Evolutionary conservation across 2,329 filamentous ascomycete genomes (phyloP), one percentile per base, ranked within the genome.

Genomic region (Alternaria arborescens): DNA sequence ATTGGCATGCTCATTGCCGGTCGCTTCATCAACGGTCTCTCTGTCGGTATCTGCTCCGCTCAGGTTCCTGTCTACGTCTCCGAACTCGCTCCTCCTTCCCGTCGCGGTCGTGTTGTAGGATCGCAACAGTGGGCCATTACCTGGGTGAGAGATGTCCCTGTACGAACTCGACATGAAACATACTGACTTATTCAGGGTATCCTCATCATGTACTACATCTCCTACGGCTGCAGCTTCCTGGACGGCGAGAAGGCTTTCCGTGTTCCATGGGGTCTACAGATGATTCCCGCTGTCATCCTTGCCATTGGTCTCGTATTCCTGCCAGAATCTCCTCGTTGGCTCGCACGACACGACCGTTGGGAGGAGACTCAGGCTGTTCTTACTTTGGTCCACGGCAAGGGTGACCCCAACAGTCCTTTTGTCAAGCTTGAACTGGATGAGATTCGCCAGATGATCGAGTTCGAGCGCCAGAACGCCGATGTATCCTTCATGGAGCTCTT

Each of bases 101-200:
- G 81, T 69, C 85, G 89, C 63, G 89, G 89, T 16, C 84, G 88
- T 43, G 82, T 93, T 34, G 89, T 93, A 16, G 88, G 89, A 53
- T 85, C 87, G 43, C 90, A 93, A 75, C 90, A 93, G 75, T 90
- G 89, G 83, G 88, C 89, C 18, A 92, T 93, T 60, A 91, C 90
- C 63, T 90, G 84, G 84, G 24, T 26, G 2, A 26, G 24, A 26
- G 24, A 26, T 26, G 24, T 26, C 24, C 1, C 7, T 26, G 24
- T 26, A 7, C 24, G 24, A 22, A 22, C 22, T 22, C 4, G 22
- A 22, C 3, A 22, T 22, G 22, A 5, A 22, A 22, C 22, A 22
- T 22, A 26, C 7, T 26, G 24, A 26, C 24, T 26, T 26, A 26
- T 26, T 0, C 2, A 26, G 24, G 88, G 78, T 18, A 78, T 84